Base-by-base conservation (phyloP, 768 basidiomycete genomes). In the Amanita phalloides region DNA sequence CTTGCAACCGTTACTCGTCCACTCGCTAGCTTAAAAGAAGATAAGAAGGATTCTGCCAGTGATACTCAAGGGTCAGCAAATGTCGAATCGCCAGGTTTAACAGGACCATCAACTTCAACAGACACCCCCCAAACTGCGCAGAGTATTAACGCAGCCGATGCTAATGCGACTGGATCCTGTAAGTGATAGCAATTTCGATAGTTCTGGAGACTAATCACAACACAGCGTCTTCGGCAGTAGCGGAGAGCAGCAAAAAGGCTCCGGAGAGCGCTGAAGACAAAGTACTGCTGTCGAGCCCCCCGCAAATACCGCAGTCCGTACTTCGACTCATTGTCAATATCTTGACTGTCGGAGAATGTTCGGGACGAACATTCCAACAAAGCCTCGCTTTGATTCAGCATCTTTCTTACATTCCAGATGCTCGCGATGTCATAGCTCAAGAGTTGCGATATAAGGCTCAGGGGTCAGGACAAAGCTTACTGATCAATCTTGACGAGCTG, bases 271-370 rank as follows among this genome's bases (percentile, higher is more conserved):
- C 63, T 0, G 77, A 77, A 59, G 73, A 75, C 52, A 77, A 74
- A 47, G 66, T 69, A 5, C 64, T 88, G 11, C 69, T 90, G 11
- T 73, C 83, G 9, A 79, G 76, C 48, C 82, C 89, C 14, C 96
- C 96, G 10, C 82, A 85, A 56, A 84, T 98, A 53, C 91, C 94
- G 6, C 80, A 87, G 48, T 64, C 80, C 3, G 83, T 88, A n/a
- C 75, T 98, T 23, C 84, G 89, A 35, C 78, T 93, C 35, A 91
- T 98, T 54, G 92, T 96, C 63, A 98, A 98, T 66, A 92, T 98
- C 58, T 73, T 99, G 56, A 97, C 96, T n/a, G 77, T 86, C 17
- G 96, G 96, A 41, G 96, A 99, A 71, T 98, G 95, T 62, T 92
- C 93, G 21, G 89, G 86, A 39, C 78, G 87, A 30, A 96, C 94